Evolutionary conservation across 768 basidiomycete species (phyloP).

Genomic region (Boletus insuetus): DNA sequence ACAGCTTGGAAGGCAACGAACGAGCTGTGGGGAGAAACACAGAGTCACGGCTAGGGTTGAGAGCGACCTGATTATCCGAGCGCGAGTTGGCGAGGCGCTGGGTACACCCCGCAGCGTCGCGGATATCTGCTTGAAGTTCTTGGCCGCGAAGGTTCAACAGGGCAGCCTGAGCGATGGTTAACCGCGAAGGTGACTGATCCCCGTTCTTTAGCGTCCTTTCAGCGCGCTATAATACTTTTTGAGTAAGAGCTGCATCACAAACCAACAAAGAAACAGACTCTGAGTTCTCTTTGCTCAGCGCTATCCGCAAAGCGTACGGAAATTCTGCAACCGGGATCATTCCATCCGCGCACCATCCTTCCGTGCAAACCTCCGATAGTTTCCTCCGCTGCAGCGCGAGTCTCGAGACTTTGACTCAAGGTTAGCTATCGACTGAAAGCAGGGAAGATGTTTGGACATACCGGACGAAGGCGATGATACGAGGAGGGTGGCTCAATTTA

Average conservation of each 20-base stretch:
- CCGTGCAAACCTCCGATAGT: conserved; percentile 77
- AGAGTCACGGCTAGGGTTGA: not conserved
- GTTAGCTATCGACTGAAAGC: not conserved
- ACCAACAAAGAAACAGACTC: conserved; percentile 43
- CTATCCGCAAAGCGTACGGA: conserved; percentile 81
- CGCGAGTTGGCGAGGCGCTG: conserved; percentile 5
- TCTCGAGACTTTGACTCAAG: conserved; percentile 53
- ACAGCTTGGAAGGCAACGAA: conserved; percentile 23
- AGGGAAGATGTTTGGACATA: conserved; percentile 28
- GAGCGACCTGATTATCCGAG: conserved; percentile 1
- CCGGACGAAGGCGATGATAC: conserved; percentile 83
- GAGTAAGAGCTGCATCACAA: not conserved
- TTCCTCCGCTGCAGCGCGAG: conserved; percentile 69
- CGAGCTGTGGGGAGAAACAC: conserved; percentile 14
- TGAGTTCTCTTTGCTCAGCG: conserved; percentile 69
- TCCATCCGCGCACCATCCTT: conserved; percentile 75
- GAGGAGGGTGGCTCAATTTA: conserved; percentile 67
- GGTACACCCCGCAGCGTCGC: conserved; percentile 2
- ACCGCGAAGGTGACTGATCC: conserved; percentile 57
- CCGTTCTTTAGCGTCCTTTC: conserved; percentile 62
- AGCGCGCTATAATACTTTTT: conserved; percentile 42
- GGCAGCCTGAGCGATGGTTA: conserved; percentile 78
- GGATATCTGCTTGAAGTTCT: conserved; percentile 36
- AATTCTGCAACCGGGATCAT: conserved; percentile 72
- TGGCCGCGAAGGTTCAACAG: conserved; percentile 73